Conservation (phyloP, 1,139 yeast genomes). For the Scheffersomyces lignicola region DNA sequence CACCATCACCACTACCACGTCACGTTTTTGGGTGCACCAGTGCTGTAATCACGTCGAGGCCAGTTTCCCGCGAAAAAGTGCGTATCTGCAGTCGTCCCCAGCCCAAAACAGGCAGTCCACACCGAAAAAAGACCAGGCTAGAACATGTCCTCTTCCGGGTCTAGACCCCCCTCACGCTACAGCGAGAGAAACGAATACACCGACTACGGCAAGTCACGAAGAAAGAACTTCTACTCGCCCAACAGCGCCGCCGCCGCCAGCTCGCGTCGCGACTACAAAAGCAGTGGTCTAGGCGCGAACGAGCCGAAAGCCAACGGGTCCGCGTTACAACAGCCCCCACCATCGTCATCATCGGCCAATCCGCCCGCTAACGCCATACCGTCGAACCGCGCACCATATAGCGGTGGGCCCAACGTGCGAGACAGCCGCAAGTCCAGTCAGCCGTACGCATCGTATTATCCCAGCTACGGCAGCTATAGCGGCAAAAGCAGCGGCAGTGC, state of each 20-base stretch:
- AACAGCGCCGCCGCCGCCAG: conserved; percentile 8
- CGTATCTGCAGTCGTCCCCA: too few relatives aligned
- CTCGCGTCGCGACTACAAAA: conserved; percentile 14
- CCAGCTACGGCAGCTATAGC: conserved; percentile 27
- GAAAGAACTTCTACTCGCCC: conserved; percentile 34
- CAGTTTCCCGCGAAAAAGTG: too few relatives aligned
- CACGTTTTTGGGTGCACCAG: too few relatives aligned
- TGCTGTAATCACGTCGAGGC: too few relatives aligned
- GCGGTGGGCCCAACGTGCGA: conserved; percentile 11
- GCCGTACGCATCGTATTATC: conserved; percentile 18
- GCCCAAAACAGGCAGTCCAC: too few relatives aligned
- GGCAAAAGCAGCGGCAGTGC: conserved; percentile 9
- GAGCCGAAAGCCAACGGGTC: conserved; percentile 10
- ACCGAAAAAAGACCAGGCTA: background rate
- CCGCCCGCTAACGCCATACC: conserved; percentile 7
- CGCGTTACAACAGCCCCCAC: conserved; percentile 10
- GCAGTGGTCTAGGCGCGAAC: conserved; percentile 20
- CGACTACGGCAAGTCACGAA: conserved; percentile 34
- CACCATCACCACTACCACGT: too few relatives aligned
- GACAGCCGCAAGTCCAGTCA: conserved; percentile 15
- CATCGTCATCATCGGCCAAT: conserved; percentile 3
- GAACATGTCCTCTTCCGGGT: conserved; percentile 27
- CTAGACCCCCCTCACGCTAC: conserved; percentile 29
- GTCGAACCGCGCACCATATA: conserved; percentile 5
- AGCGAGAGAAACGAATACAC: conserved; percentile 27